Evolutionary conservation across 2,329 filamentous ascomycete species (phyloP), one percentile per base, ranked within the genome.

Genomic region (Exserohilum rostratum): DNA sequence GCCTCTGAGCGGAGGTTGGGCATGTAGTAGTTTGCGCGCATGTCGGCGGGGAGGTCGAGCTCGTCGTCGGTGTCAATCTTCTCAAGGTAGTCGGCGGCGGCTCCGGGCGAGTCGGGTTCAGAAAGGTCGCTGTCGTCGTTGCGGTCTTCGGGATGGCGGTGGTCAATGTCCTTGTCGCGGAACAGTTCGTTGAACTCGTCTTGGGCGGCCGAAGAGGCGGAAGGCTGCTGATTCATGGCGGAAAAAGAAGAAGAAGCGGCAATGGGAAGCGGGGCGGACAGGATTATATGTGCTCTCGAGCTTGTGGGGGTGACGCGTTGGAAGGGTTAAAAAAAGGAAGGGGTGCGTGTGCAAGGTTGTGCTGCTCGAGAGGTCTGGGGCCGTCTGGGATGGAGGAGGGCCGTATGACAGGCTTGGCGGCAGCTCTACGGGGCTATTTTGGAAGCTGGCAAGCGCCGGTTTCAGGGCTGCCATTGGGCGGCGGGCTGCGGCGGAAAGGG

Each of bases 1-100:
- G 86, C 84, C 53, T 88, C 87, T 48, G 80, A 85, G 72, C 90
- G 74, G 57, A 90, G 84, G 69, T 82, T 83, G 67, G 90, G 75
- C 72, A 82, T 78, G 65, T 77, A 78, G 73, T 81, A 81, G 62
- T 83, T 77, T 55, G 82, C 80, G 47, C 87, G 83, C 74, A 87
- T 86, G 67, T 87, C 69, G 61, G 69, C 65, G 46, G 74, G 68
- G 22, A 76, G 56, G 55, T 79, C 77, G 65, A 78, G 74, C 62
- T 78, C 77, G 75, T 78, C 70, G 76, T 76, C 72, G 52, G 80
- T 78, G 76, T 83, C 78, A 61, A 82, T 78, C 67, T 85, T 84
- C 72, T 90, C 86, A 29, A 83, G 84, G 58, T 88, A 87, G 60
- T 68, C 60, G 56, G 69, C 62, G 37, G 61, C 60, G 53, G 88